Evolutionary conservation across 805 yeast genomes (phyloP), one percentile per base, ranked within the genome.

Genomic region (Cyberlindnera japonica): DNA sequence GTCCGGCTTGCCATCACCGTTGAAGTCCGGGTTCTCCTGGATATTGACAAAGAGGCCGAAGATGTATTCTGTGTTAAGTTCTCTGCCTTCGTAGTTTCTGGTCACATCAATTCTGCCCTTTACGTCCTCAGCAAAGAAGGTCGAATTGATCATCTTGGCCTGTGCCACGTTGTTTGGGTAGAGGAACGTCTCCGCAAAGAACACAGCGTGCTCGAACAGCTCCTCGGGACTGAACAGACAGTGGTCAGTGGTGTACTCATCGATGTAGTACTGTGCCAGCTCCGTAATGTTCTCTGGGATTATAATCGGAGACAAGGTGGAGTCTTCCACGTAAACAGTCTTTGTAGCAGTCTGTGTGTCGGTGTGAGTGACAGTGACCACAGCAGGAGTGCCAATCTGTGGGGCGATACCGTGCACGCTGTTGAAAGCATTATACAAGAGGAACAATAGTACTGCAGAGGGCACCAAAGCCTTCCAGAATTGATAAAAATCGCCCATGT

Each of bases 221-320:
- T 44, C 38, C 20, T 20, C 18, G 7, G 26, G 47, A n/a, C 43
- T 11, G 31, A 31, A 44, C 16, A 22, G 30, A 14, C 36, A 38
- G 12, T 27, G 15, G 10, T 17, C 17, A 7, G 18, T 6, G 23
- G 15, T 3, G 29, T 32, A 35, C 31, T 21, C 11, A 3, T 6
- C 16, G 12, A 16, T 10, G n/a, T 35, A 16, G 3, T 4, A 17
- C 18, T 32, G 15, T 3, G 37, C 37, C 14, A 18, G 24, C 5
- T 19, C 25, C 21, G 12, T 17, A 33, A 43, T 60, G 8, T 16
- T 11, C 4, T 31, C 19, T 6, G 96, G 46, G 17, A 43, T 43
- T 12, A 21, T 19, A 15, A 37, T 18, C 13, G 24, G 24, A 22
- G 24, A 15, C 7, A 7, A 25, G 28, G 28, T 13, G 28, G n/a